These are phyloP conservation scores for Zygotorulaspora sp. DNA, from an alignment of 805 yeast species.

Conservation along the genomic window DNA sequence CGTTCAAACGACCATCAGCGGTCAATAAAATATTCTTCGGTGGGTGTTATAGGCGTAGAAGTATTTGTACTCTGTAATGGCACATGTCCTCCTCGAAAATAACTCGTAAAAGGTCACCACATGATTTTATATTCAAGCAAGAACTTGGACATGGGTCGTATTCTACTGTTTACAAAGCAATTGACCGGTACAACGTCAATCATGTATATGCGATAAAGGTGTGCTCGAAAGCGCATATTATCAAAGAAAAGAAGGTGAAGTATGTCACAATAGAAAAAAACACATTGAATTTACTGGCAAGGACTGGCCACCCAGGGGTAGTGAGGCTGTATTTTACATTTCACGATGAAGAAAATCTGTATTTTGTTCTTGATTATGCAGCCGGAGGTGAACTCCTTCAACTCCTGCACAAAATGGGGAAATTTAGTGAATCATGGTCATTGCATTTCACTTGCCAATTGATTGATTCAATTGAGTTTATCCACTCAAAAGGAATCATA, in stretches of 20 bases:
- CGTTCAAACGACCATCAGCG: no score
- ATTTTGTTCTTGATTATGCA: slow-evolving; percentile 91
- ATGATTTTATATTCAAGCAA: slow-evolving; percentile 34
- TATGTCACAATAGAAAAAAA: slow-evolving; percentile 94
- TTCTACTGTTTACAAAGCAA: slow-evolving; percentile 86
- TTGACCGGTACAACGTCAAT: slow-evolving; percentile 52
- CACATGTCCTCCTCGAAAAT: slow-evolving; percentile 15
- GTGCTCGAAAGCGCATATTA: slow-evolving; percentile 86
- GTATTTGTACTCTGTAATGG: slow-evolving; percentile 13
- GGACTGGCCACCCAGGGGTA: slow-evolving; percentile 89
- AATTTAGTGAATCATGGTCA: slow-evolving; percentile 68
- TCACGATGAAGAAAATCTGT: slow-evolving; percentile 83
- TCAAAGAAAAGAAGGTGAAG: slow-evolving; percentile 89
- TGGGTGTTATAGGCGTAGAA: no score
- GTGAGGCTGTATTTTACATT: slow-evolving; percentile 89
- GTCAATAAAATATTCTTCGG: no score
- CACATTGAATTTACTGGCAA: slow-evolving; percentile 66
- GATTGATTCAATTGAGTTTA: slow-evolving; percentile 84
- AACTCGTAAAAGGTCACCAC: slow-evolving; percentile 31
- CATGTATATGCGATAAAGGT: slow-evolving; percentile 83
- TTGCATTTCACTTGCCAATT: slow-evolving; percentile 81
- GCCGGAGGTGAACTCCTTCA: slow-evolving; percentile 90
- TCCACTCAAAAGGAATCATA: slow-evolving; percentile 84
- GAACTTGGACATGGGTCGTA: slow-evolving; percentile 89
- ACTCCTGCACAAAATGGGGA: slow-evolving; percentile 70